These are phyloP conservation scores for Podospora sp. DNA, from an alignment of 495 filamentous ascomycete genomes.

Conservation along the genomic window DNA sequence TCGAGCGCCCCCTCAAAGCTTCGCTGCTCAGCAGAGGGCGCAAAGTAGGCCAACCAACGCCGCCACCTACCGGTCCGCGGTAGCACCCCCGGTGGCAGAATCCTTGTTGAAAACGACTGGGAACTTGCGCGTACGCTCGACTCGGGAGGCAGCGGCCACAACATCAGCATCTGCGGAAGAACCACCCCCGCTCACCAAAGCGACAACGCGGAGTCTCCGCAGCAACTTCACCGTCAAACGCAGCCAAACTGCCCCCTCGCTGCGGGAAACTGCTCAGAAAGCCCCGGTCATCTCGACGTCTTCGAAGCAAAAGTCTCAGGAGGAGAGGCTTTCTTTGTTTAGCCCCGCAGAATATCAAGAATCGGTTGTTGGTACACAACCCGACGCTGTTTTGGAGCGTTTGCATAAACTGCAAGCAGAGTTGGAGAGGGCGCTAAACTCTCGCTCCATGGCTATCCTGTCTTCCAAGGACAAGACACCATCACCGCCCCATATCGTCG, in stretches of 20 bases:
- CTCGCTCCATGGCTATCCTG: constrained; percentile 53
- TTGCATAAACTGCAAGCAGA: constrained; percentile 54
- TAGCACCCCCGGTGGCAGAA: constrained; percentile 24
- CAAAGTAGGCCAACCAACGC: constrained; percentile 41
- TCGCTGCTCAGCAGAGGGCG: constrained; percentile 61
- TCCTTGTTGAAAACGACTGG: constrained; percentile 26
- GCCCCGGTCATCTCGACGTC: constrained; percentile 7
- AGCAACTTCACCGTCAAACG: constrained; percentile 29
- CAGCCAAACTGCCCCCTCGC: constrained; percentile 20
- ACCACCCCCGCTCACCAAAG: constrained; percentile 16
- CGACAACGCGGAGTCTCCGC: constrained; percentile 32
- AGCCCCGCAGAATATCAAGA: constrained; percentile 53
- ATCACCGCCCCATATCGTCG: constrained; percentile 60
- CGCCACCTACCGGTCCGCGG: constrained; percentile 21
- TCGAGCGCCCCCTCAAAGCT: constrained; percentile 56
- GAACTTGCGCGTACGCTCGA: constrained; percentile 33
- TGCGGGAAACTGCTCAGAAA: constrained; percentile 18
- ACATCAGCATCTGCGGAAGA: constrained; percentile 22
- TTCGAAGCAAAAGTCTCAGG: constrained; percentile 22
- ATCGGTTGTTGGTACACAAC: constrained; percentile 49
- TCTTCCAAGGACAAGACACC: constrained; percentile 44
- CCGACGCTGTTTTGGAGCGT: constrained; percentile 55
- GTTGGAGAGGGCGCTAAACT: constrained; percentile 59
- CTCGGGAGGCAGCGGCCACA: constrained; percentile 21
- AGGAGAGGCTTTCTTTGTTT: constrained; percentile 48